Evolutionary conservation across 495 filamentous ascomycete species (phyloP), one percentile per base, ranked within the genome.

Genomic region (Talaromyces liani): DNA sequence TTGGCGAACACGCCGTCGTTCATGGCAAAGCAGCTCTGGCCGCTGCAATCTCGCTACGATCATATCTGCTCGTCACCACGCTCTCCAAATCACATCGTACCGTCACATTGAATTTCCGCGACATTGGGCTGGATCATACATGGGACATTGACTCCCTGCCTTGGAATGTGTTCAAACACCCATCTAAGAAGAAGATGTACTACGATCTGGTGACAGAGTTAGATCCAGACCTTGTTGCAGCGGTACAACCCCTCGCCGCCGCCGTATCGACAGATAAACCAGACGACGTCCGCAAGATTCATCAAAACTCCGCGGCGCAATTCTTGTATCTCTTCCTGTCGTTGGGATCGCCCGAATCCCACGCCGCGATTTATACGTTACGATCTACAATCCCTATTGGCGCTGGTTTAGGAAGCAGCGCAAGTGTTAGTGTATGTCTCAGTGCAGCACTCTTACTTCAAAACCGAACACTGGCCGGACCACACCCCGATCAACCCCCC

Each of bases 11-110:
- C 77, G 88, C 91, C 16, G 91, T 94, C 3, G 91, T 95, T 36
- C 82, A 95, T 69, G 91, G 91, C 67, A 93, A 93, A 87, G 85
- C 90, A 57, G 91, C 91, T 36, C 91, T 95, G 70, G 91, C 91
- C 56, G 91, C 91, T 41, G 84, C 91, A n/a, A 88, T 95, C 63
- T 91, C 91, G 27, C 77, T 94, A 31, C 89, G 91, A 29, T 94
- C 91, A 16, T 95, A 93, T 73, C 84, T 95, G 22, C 88, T 91
- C 63, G 91, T 93, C 66, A 91, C 89, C 12, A 86, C 90, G 6
- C 82, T 91, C 24, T 88, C 88, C 18, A 92, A 91, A 74, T 87
- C 88, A 2, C 83, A 83, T 65, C 81, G 87, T 60, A 93, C 84
- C 4, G 82, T 95, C 20, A 87, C 89, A 1, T 81, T 95, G 12